Percentiles rank a stretch among this genome's conserved stretches.
These are phyloP conservation scores for Penicillium atrosanguineum DNA, from an alignment of 495 filamentous ascomycete species.

Conservation along the genomic window DNA sequence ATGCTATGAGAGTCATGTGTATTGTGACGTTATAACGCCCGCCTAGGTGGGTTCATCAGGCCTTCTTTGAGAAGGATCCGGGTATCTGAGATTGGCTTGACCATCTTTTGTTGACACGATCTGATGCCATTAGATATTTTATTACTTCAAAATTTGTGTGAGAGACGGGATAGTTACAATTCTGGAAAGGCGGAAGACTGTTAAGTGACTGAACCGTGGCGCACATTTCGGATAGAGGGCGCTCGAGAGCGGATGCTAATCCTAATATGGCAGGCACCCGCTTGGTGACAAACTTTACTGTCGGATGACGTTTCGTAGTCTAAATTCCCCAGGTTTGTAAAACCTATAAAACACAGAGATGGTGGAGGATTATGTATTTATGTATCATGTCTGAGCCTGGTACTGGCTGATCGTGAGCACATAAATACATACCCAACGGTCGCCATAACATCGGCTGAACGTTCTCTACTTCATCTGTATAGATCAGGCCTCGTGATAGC, in stretches of 20 bases:
- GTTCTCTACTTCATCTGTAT: not conserved
- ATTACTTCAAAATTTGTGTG: too few species aligned
- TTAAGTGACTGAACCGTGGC: not conserved
- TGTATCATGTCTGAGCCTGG: not conserved
- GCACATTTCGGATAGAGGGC: too few species aligned
- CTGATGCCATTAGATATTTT: too few species aligned
- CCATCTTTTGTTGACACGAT: too few species aligned
- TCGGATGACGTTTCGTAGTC: not conserved
- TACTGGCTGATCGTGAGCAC: not conserved
- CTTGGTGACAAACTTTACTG: not conserved
- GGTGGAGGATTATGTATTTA: not conserved
- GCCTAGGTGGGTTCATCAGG: too few species aligned
- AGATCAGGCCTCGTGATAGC: not conserved
- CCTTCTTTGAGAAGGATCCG: too few species aligned
- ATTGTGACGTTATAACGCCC: too few species aligned
- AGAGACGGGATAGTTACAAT: not conserved
- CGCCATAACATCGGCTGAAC: not conserved
- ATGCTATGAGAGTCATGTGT: too few species aligned
- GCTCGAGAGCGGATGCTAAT: not conserved
- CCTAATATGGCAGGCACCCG: not conserved
- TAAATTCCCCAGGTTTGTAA: not conserved
- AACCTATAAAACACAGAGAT: not conserved
- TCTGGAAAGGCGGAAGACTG: not conserved
- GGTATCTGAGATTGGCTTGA: too few species aligned
- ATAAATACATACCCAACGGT: not conserved